Evolutionary conservation across 805 yeast genomes (phyloP).

Genomic region (Nakazawaea wyomingensis): DNA sequence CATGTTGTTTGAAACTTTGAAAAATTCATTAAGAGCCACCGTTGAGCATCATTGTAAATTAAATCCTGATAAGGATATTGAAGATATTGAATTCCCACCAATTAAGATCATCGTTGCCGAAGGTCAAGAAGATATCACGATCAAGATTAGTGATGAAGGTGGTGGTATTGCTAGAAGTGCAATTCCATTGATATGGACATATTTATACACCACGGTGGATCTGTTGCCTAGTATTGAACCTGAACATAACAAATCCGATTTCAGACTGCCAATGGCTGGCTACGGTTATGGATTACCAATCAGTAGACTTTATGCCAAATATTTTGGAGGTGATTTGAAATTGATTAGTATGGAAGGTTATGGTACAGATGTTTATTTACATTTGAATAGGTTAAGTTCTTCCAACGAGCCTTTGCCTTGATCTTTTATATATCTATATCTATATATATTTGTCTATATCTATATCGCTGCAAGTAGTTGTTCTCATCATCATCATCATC

Average conservation of each 20-base stretch:
- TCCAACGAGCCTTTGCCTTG: conserved; percentile 65
- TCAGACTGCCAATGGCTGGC: conserved; percentile 91
- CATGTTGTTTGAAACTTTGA: conserved; percentile 83
- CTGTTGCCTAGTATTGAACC: conserved; percentile 62
- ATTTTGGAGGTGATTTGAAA: conserved; percentile 86
- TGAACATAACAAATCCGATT: conserved; percentile 53
- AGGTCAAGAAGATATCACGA: conserved; percentile 86
- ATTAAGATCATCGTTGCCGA: conserved; percentile 83
- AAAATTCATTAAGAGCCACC: conserved; percentile 83
- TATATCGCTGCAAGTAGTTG: too few relatives aligned
- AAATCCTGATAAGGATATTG: conserved; percentile 42
- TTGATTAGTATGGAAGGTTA: conserved; percentile 90
- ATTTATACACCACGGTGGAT: conserved; percentile 82
- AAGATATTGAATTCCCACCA: conserved; percentile 73
- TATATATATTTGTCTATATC: too few relatives aligned
- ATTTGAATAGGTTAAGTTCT: conserved; percentile 72
- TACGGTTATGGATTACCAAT: conserved; percentile 90
- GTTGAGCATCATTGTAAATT: conserved; percentile 70
- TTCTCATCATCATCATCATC: too few relatives aligned
- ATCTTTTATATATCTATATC: not conserved
- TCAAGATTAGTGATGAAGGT: conserved; percentile 88
- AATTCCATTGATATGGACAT: conserved; percentile 84
- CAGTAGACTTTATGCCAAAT: conserved; percentile 78
- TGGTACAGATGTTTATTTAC: conserved; percentile 89
- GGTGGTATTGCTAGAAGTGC: conserved; percentile 88